These are phyloP conservation scores for Coniochaeta prunicola DNA, from an alignment of 2,329 filamentous ascomycete genomes.

Conservation along the genomic window DNA sequence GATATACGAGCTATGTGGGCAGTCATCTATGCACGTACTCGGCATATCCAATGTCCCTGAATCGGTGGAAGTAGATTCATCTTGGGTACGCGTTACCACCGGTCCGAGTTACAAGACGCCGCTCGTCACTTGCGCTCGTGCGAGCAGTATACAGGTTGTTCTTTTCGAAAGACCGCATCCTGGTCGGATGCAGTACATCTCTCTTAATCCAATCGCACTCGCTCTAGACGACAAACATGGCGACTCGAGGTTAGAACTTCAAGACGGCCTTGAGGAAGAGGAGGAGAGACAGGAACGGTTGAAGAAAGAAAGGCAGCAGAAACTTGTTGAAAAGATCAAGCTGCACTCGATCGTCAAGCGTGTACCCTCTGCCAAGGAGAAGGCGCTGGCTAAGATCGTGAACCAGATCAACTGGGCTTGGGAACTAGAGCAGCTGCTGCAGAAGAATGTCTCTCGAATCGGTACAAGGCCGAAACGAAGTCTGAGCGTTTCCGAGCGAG, in stretches of 20 bases:
- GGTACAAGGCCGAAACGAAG: constrained; percentile 74
- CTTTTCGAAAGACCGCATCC: constrained; percentile 83
- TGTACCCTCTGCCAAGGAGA: constrained; percentile 72
- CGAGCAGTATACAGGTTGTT: constrained; percentile 76
- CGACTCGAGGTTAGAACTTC: constrained; percentile 23
- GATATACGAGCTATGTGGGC: constrained; percentile 79
- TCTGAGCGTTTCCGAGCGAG: constrained; percentile 86
- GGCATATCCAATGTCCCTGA: constrained; percentile 66
- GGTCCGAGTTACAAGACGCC: constrained; percentile 51
- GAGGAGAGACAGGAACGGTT: constrained; percentile 59
- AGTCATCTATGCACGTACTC: constrained; percentile 75
- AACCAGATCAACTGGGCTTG: constrained; percentile 95
- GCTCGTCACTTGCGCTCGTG: constrained; percentile 63
- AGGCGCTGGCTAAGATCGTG: constrained; percentile 70
- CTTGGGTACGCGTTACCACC: constrained; percentile 58
- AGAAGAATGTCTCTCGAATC: constrained; percentile 83
- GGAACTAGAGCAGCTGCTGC: constrained; percentile 78
- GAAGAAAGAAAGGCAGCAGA: constrained; percentile 51
- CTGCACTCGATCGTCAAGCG: constrained; percentile 79
- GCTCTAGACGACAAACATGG: constrained; percentile 67
- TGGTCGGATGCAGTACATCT: constrained; percentile 92
- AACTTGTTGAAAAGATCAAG: constrained; percentile 77
- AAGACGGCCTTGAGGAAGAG: constrained; percentile 57
- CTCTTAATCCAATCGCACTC: constrained; percentile 78
- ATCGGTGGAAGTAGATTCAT: constrained; percentile 53